These are phyloP conservation scores for Mrakia frigida DNA, from an alignment of 768 basidiomycete species.

Conservation along the genomic window DNA sequence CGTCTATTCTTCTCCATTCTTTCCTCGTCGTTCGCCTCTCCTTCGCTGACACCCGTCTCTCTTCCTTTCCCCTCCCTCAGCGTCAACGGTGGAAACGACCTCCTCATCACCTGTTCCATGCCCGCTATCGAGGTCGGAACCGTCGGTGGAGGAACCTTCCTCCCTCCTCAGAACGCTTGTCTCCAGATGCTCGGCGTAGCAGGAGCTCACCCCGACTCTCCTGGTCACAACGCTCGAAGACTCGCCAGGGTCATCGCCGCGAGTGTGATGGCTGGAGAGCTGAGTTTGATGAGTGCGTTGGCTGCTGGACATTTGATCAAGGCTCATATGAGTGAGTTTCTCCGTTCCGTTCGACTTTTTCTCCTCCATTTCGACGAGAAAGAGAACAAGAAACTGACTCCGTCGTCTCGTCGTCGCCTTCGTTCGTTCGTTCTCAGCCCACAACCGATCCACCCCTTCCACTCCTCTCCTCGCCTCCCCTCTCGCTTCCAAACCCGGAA, in stretches of 20 bases:
- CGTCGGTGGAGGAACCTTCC: slow-evolving; percentile 90
- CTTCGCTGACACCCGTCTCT: slow-evolving; percentile 23
- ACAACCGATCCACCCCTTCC: slow-evolving; percentile 35
- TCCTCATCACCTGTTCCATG: slow-evolving; percentile 92
- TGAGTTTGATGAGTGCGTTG: slow-evolving; percentile 83
- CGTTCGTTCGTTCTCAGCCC: slow-evolving; percentile 21
- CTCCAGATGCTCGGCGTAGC: slow-evolving; percentile 89
- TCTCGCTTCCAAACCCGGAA: slow-evolving; percentile 24
- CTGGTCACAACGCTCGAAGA: slow-evolving; percentile 81
- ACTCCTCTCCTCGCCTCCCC: slow-evolving; percentile 28
- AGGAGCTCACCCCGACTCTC: slow-evolving; percentile 78
- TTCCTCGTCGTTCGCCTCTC: slow-evolving; percentile 13
- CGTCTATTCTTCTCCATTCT: slow-evolving; percentile 46
- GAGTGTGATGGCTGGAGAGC: slow-evolving; percentile 94
- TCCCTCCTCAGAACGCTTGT: slow-evolving; percentile 81
- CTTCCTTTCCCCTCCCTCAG: background rate
- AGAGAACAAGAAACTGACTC: background rate
- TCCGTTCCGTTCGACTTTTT: background rate
- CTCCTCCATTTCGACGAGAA: background rate
- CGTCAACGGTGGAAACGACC: slow-evolving; percentile 79
- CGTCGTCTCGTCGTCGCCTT: background rate
- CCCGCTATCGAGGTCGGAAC: slow-evolving; percentile 99
- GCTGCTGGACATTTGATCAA: slow-evolving; percentile 92
- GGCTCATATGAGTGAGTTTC: slow-evolving; percentile 42
- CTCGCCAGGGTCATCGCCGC: slow-evolving; percentile 86